These are phyloP conservation scores for Chrysanthemum lavandulifolium DNA, from an alignment of 129 eudicot species.

Conservation along the genomic window DNA sequence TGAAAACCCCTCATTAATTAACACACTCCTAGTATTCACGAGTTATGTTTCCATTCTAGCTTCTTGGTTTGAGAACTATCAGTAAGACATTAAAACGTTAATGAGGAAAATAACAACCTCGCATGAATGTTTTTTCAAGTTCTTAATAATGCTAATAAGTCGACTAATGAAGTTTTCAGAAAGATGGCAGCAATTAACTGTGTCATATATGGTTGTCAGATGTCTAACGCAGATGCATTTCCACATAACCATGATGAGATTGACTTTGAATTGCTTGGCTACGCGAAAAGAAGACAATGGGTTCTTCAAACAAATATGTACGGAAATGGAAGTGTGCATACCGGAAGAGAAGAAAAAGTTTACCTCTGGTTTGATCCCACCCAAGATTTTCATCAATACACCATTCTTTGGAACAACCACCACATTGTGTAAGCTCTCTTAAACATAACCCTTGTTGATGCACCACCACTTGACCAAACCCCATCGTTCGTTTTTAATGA, in stretches of 20 bases:
- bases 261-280: constrained; percentile 89
- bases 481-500: neutral
- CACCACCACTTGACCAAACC: neutral
- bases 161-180: too few relatives aligned
- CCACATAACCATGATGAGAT: constrained; percentile 94
- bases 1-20: too few relatives aligned
- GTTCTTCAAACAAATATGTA: constrained; percentile 89
- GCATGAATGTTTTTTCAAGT: too few relatives aligned
- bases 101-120: too few relatives aligned
- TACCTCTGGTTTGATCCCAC: constrained; percentile 97
- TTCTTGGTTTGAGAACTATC: too few relatives aligned
- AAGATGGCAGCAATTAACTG: too few relatives aligned
- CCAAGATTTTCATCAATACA: constrained; percentile 62
- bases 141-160: too few relatives aligned
- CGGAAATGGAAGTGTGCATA: constrained; percentile 88
- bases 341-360: constrained; percentile 93
- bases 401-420: constrained; percentile 88
- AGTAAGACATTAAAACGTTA: too few relatives aligned
- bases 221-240: constrained; percentile 68
- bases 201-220: constrained; percentile 29
- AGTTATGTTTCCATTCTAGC: too few relatives aligned
- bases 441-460: neutral
- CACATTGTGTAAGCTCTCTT: constrained; percentile 76
- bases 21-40: too few relatives aligned
- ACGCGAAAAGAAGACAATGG: constrained; percentile 70